Base-by-base conservation (phyloP, 352 stramenopile genomes). In the Phytophthora pluvialis region DNA sequence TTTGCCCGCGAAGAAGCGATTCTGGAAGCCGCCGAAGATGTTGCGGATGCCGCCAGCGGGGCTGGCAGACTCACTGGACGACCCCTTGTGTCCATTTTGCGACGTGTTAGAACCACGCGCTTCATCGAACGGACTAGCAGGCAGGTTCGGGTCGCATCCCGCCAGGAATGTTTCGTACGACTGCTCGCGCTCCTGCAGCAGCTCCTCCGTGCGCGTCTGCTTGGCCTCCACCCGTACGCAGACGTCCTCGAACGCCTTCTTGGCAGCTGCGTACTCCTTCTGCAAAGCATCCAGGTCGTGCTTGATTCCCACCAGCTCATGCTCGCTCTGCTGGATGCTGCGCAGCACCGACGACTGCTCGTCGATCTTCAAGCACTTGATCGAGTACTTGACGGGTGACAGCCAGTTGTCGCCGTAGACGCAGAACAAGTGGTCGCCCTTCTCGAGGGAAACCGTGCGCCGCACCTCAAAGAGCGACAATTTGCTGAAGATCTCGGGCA, bases 381-480 rank as follows among this genome's bases (percentile, higher is more conserved):
- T 90, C 60, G 86, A 92, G 79, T 96, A 96, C 67, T 93, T 93
- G 62, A 94, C 83, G 21, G 83, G 75, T 40, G 85, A 94, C 57
- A 96, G 77, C 88, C 88, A 96, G 59, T 96, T 96, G 76, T 96
- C 88, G 45, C 88, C 88, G 60, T 96, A 96, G 39, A 96, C 88
- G 42, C 82, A 92, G 46, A 96, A 93, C 55, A 95, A 76, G 45
- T 96, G 86, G 31, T 91, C 83, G 29, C 88, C 88, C 53, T 90
- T 82, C 58, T 94, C 83, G 7, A 96, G 68, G 32, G 81, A 58
- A 51, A 93, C 80, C 16, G 86, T 94, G 40, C 85, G 84, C 56
- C 89, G 87, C 46, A 94, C 84, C 50, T 96, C 88, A 65, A 93
- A 93, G 25, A 87, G 86, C 53, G 83, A 87, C 16, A 96, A 65